Evolutionary conservation across 1,284 basidiomycete genomes (phyloP), one percentile per base, ranked within the genome.

Genomic region (Neolentinus lepideus): DNA sequence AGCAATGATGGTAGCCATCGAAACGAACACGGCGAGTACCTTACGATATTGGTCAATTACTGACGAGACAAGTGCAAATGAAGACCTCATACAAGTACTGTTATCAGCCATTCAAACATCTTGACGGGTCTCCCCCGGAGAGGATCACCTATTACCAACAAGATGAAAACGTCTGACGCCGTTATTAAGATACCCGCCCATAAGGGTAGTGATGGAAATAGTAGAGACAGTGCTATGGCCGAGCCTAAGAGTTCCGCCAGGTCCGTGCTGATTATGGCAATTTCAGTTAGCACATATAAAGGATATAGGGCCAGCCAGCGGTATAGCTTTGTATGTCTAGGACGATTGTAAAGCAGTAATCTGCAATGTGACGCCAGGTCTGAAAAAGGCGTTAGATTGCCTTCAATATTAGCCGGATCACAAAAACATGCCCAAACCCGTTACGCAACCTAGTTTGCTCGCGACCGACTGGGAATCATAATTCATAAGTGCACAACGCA

Each of bases 151-250:
- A 89, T 69, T 2, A 78, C 78, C 51, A 89, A 78, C 45, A 94
- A 77, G 56, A 97, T 64, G 55, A 98, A 74, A 14, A 96, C 92
- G 66, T 98, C 94, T 31, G 79, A 76, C 0, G 86, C 86, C 1
- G 94, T 97, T 58, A 96, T 76, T 46, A 96, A 75, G 1, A 96
- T 90, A 36, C 87, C 88, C 1, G 83, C 88, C 79, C 84, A 94
- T 3, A 94, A 74, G 26, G 92, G 83, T 9, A 96, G 73, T 31
- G 71, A 73, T 0, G 94, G 93, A 64, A 95, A 92, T 43, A 96
- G 77, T 70, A 96, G 73, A 65, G 84, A 85, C 50, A 96, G 72
- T 0, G 86, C 89, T 56, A 92, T 90, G 1, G 88, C 89, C 19
- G 80, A 83, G 0, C 93, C 93, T 3, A 96, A 75, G 8, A 97